Evolutionary conservation across 2,329 filamentous ascomycete species (phyloP), one percentile per base, ranked within the genome.

Genomic region (Colletotrichum sp.): DNA sequence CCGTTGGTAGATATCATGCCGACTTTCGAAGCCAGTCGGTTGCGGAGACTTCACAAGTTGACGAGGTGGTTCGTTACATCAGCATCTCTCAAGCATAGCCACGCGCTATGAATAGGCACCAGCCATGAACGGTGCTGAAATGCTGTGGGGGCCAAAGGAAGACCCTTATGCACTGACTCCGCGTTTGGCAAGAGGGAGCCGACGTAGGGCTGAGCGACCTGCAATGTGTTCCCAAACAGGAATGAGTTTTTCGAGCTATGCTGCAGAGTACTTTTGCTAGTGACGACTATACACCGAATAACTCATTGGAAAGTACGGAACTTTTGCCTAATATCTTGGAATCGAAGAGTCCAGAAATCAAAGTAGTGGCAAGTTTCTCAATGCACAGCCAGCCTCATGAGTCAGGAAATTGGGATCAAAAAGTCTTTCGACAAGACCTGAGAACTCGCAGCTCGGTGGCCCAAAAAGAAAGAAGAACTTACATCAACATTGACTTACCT

Each of bases 251-350:
- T 52, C 6, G n/a, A 21, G n/a, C 12, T 13, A 21, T 13, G 44
- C 44, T 52, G 44, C 44, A 52, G 10, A 52, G 44, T 21, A 52
- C 44, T 52, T 52, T 52, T 52, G 6, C 18, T 21, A 13, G n/a
- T 52, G n/a, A 21, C n/a, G 2, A 1, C n/a, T 52, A 13, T 21
- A 52, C n/a, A 52, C 1, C 10, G 10, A 52, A 52, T 8, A 52
- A 21, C 44, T 52, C 10, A 13, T 21, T 8, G n/a, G 6, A 13
- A 13, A 13, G 6, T 7, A 7, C 44, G n/a, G 0, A 13, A 24
- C 1, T 52, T 21, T 4, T 0, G n/a, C n/a, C 10, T 52, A 5
- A n/a, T 4, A n/a, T 12, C 2, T n/a, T n/a, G 10, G 5, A 21
- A 7, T 21, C 10, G n/a, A 52, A 8, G 6, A 52, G n/a, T 52